Evolutionary conservation across 2,329 filamentous ascomycete species (phyloP).

Genomic region (Rhexocercosporidium sp.): DNA sequence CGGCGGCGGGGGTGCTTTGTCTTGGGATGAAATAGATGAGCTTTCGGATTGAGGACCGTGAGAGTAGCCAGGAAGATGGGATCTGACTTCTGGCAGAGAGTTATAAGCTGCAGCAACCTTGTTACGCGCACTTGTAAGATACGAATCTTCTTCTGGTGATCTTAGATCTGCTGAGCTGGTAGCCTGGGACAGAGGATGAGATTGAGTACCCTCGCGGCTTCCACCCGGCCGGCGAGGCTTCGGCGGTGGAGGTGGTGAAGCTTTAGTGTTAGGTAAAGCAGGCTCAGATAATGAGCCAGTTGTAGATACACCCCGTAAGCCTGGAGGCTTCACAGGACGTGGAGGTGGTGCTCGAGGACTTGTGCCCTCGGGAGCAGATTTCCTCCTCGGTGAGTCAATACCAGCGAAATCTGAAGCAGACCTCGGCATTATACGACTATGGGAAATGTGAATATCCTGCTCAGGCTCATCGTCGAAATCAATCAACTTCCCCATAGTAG

Average conservation of each 20-base stretch:
- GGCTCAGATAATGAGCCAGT: constrained; percentile 40
- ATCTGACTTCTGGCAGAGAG: constrained; percentile 40
- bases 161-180: constrained; percentile 36
- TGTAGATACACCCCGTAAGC: constrained; percentile 52
- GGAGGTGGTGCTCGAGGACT: constrained; percentile 51
- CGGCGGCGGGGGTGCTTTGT: constrained; percentile 32
- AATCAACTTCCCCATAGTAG: constrained; percentile 61
- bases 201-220: constrained; percentile 12
- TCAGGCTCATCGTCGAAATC: constrained; percentile 62
- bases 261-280: constrained; percentile 48
- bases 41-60: constrained; percentile 16
- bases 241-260: constrained; percentile 44
- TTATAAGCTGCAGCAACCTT: constrained; percentile 42
- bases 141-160: constrained; percentile 33
- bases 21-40: constrained; percentile 17
- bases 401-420: constrained; percentile 37
- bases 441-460: constrained; percentile 45
- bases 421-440: constrained; percentile 35
- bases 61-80: constrained; percentile 36
- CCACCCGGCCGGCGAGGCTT: constrained; percentile 31
- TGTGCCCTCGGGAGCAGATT: constrained; percentile 27
- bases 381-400: constrained; percentile 40
- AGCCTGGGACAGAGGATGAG: constrained; percentile 38
- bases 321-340: constrained; percentile 61
- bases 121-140: constrained; percentile 38